phyloP scores from a whole-genome alignment of 2,329 filamentous ascomycete species.

The Arthroderma sp. region DNA sequence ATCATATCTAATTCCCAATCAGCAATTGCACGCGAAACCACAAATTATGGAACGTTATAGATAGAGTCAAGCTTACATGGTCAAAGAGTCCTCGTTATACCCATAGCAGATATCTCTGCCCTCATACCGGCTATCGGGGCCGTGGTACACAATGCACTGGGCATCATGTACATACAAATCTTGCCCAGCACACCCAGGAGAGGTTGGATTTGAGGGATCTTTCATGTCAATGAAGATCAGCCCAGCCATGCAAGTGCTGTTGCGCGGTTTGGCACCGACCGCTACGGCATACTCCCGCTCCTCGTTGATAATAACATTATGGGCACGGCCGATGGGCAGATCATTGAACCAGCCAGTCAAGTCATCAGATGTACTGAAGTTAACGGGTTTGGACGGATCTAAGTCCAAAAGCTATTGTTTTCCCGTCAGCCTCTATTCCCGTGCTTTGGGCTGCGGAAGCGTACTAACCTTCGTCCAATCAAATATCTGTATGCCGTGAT shows the following conservation, averaged over 20 bases:
- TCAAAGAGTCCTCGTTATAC: constrained; percentile 34
- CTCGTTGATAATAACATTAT: constrained; percentile 36
- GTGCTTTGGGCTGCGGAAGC: neutral
- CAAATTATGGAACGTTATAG: neutral
- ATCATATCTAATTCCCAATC: too few species aligned
- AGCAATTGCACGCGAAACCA: too few species aligned
- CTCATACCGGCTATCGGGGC: constrained; percentile 36
- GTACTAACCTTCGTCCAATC: constrained; percentile 39
- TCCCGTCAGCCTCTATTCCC: neutral
- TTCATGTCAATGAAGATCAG: constrained; percentile 47
- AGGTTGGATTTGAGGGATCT: constrained; percentile 40
- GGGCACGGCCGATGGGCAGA: constrained; percentile 28
- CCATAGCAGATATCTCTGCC: constrained; percentile 44
- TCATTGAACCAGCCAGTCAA: constrained; percentile 30
- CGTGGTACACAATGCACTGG: constrained; percentile 44
- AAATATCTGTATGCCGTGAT: constrained; percentile 50
- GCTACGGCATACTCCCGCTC: constrained; percentile 40
- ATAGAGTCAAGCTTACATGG: constrained; percentile 4
- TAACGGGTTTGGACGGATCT: constrained; percentile 26
- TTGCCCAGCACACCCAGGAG: constrained; percentile 40
- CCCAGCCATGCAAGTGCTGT: constrained; percentile 36
- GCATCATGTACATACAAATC: constrained; percentile 50
- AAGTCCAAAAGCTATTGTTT: too few species aligned
- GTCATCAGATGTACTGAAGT: constrained; percentile 31
- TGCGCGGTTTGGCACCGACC: constrained; percentile 22